Evolutionary conservation across 805 yeast species (phyloP), one percentile per base, ranked within the genome.

Genomic region (Metschnikowia orientalis): DNA sequence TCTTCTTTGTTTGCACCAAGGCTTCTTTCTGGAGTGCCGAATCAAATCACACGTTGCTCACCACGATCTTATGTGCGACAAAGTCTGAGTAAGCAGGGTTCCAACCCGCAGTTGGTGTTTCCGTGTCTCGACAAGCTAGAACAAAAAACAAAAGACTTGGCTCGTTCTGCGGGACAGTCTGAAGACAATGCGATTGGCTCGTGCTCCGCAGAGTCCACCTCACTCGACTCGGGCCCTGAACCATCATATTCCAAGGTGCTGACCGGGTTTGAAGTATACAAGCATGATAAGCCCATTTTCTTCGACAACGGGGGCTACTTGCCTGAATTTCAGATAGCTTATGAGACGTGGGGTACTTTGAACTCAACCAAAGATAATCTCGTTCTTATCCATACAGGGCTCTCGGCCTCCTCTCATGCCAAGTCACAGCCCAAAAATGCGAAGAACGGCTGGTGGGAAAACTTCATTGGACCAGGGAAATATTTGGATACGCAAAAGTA

Each of bases 361-460:
- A 82, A 84, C 44, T 54, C 60, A 2, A 71, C 65, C 28, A 75
- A 63, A 41, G 74, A 82, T 13, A 89, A 89, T 52, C 83, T 88
- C 8, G 74, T 89, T 13, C 64, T 89, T 22, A 60, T 89, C 7
- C 96, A 89, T 50, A 89, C 97, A 1, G 97, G 97, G 0, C 68
- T 89, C 12, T 84, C 95, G 0, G 96, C 96, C 0, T 84, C 95
- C 0, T 85, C 95, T 2, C 97, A 89, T 62, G 97, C 96, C 7
- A 82, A 76, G 49, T 84, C 95, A 3, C 92, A 84, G 39, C 62
- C 67, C 0, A 64, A 71, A 18, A 88, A 88, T 54, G 55, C 74
- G 5, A 73, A 74, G 41, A 76, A 78, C 4, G 97, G 97, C 10
- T 89, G 97, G 97, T 89, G 97, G 97, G 96, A 89, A 53, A 72